Base-by-base conservation (phyloP, 106 monocot genomes). In the Phalaenopsis aphrodite region DNA sequence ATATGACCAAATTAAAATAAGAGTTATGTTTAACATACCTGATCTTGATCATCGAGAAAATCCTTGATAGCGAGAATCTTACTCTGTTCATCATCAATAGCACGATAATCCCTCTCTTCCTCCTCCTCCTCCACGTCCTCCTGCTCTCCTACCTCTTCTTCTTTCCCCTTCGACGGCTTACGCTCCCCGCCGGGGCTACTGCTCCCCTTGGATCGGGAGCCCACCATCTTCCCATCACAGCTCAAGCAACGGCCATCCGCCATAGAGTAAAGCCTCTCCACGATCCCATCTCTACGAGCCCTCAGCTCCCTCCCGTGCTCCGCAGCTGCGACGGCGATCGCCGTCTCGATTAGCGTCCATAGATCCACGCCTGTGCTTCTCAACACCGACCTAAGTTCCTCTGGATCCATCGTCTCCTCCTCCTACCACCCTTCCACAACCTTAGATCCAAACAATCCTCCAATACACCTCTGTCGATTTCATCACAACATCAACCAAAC, bases 1-100 rank as follows among this genome's bases (percentile, higher is more conserved):
- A 39, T 19, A 39, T 10, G 43, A 74, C 18, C 23, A 2, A 17
- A 76, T 47, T 30, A 4, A 1, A 21, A 76, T 48, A 76, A 0
- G 19, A 36, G 49, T 45, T 45, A 12, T 15, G 5, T 75, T 43
- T 18, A 19, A 12, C 57, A 45, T 42, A 91, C 93, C 86, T 93
- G 90, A 80, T 90, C 88, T 41, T 78, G 86, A 81, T 90, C 88
- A 11, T 93, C 86, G 47, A 93, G 75, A 10, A 37, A 78, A 30
- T 90, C 86, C 55, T 87, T 93, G 81, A 93, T 90, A 14, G 86
- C 83, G 30, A 88, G 83, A 58, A 93, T 81, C 79, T 82, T 89
- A 66, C 41, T 89, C 85, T 87, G 55, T 46, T 88, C 84, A 12
- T 83, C 72, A 45, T 85, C 85, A 46, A 83, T 82, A 47, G 81